Base-by-base conservation (phyloP, 148 eudicot genomes). In the Rhododendron vialii region DNA sequence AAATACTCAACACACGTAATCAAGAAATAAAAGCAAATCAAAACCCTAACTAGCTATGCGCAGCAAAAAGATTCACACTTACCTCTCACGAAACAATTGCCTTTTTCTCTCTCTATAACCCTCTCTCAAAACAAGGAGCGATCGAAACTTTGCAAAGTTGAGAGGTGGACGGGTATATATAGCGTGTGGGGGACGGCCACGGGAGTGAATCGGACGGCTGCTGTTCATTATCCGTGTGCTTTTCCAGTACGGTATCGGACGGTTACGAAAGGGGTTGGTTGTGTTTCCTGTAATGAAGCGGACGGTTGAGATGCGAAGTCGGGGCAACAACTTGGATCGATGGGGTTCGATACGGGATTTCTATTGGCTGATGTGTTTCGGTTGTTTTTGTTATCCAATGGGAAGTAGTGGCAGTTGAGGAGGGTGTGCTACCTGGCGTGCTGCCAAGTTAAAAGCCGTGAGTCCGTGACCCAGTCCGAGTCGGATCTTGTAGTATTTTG, bases 221-320 rank as follows among this genome's bases (percentile, higher is more conserved):
- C 5, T 41, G 10, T 41, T 41, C 50, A 20, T 18, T 41, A 76
- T 76, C 50, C 80, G 50, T 76, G 80, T 76, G 80, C 80, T 76
- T 76, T 76, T 41, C 41, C 10, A 18, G 80, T 76, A 76, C 80
- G n/a, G 45, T 75, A 75, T 75, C 78, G 47, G 45, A 75, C 78
- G 78, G 47, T 17, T 14, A 36, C 2, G 24, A 20, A 33, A 33
- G 47, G 78, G 22, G 2, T 73, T 30, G 13, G 45, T 2, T 75
- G 79, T 75, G 79, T 3, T 75, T 75, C 7, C 24, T 75, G 41
- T 1, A 0, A 18, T 2, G 79, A 75, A 36, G 79, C 7, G 79
- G 43, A 35, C n/a, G 43, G 55, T 5, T 24, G 8, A 3, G 81
- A 78, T 78, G 55, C 12, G 33, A 4, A 45, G 81, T 45, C n/a